phyloP scores from a whole-genome alignment of 140 eudicot species.

The Erigeron philadelphicus region DNA sequence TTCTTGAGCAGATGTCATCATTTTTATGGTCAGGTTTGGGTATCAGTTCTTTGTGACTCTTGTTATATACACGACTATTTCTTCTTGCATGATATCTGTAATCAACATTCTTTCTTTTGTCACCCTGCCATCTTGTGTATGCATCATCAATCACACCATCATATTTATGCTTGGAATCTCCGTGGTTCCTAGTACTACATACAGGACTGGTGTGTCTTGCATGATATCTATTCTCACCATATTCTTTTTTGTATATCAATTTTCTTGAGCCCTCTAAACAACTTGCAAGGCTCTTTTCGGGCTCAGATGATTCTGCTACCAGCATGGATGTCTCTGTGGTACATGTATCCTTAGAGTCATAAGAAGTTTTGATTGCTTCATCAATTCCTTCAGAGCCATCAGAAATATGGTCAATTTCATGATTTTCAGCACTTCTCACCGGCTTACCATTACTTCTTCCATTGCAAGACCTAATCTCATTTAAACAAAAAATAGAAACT shows the following conservation, averaged over 20 bases:
- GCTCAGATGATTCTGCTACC: slow-evolving; percentile 30
- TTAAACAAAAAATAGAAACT: not conserved
- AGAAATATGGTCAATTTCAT: slow-evolving; percentile 29
- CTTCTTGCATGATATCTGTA: slow-evolving; percentile 34
- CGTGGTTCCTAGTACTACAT: slow-evolving; percentile 14
- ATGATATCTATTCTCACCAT: slow-evolving; percentile 24
- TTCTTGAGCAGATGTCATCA: slow-evolving; percentile 22
- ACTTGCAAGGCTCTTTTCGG: slow-evolving; percentile 30
- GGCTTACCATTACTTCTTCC: slow-evolving; percentile 25
- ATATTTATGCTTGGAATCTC: slow-evolving; percentile 6
- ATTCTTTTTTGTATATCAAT: slow-evolving; percentile 16
- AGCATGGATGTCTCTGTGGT: slow-evolving; percentile 27
- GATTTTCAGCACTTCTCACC: slow-evolving; percentile 24
- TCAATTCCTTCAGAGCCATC: slow-evolving; percentile 35
- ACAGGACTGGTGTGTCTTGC: slow-evolving; percentile 25
- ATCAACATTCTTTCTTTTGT: slow-evolving; percentile 21
- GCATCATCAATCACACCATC: slow-evolving; percentile 10
- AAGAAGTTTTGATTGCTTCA: slow-evolving; percentile 28
- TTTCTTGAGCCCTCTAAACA: slow-evolving; percentile 24
- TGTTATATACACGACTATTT: slow-evolving; percentile 27
- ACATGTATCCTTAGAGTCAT: slow-evolving; percentile 24
- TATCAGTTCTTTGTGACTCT: not conserved
- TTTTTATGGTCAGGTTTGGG: slow-evolving; percentile 9
- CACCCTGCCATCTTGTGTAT: slow-evolving; percentile 13
- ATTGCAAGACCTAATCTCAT: slow-evolving; percentile 30